phyloP scores from a whole-genome alignment of 2,329 filamentous ascomycete species.

The Hymenoscyphus salicellus region DNA sequence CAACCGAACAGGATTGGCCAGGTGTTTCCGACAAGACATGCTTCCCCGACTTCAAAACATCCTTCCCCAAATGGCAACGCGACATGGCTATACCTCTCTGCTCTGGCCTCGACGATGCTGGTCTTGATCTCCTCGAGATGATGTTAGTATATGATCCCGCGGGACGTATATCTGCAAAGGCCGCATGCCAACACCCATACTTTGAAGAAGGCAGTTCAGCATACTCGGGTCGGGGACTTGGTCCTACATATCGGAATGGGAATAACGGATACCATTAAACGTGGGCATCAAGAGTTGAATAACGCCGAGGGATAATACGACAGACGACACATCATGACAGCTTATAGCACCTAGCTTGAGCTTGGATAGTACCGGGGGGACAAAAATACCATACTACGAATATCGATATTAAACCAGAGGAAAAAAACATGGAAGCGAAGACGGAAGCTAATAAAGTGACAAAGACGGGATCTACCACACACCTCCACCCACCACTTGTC shows the following conservation, averaged over 20 bases:
- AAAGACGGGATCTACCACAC: neutral
- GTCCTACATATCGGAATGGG: constrained; percentile 33
- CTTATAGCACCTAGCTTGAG: constrained; percentile 26
- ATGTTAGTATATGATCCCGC: constrained; percentile 87
- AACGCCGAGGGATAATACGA: constrained; percentile 15
- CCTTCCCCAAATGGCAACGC: constrained; percentile 86
- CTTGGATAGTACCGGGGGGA: constrained; percentile 23
- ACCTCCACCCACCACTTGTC: neutral
- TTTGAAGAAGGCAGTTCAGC: constrained; percentile 50
- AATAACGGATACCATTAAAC: constrained; percentile 35
- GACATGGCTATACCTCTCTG: constrained; percentile 66
- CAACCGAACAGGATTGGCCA: constrained; percentile 78
- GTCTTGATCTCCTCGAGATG: constrained; percentile 63
- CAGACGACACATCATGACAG: constrained; percentile 17
- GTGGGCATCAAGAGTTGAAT: constrained; percentile 7
- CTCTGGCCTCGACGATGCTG: constrained; percentile 67
- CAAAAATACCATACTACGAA: constrained; percentile 6
- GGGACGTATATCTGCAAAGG: constrained; percentile 83
- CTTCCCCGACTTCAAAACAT: constrained; percentile 89
- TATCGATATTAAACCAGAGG: neutral
- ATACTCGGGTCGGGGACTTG: constrained; percentile 36
- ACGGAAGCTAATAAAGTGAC: constrained; percentile 3
- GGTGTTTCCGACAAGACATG: constrained; percentile 69
- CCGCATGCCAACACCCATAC: constrained; percentile 80
- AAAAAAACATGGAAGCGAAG: neutral